These are phyloP conservation scores for Nannizziopsis arthrosporioides DNA, from an alignment of 2,329 filamentous ascomycete genomes.

Conservation along the genomic window DNA sequence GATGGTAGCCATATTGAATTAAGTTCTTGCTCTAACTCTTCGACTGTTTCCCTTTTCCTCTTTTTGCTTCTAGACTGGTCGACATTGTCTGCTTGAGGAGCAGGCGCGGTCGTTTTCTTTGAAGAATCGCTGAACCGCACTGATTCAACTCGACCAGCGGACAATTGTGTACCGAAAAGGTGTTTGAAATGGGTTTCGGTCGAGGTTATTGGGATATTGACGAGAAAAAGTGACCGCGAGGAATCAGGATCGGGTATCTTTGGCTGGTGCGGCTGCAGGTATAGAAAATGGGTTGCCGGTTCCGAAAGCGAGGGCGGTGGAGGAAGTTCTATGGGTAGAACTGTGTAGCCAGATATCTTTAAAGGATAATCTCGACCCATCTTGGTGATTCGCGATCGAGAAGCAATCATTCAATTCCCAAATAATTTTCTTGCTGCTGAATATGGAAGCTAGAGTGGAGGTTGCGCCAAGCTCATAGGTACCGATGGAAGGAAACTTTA, in stretches of 20 bases:
- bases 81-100: constrained; percentile 15
- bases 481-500: constrained; percentile 2
- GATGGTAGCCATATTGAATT: constrained; percentile 53
- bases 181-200: constrained; percentile 65
- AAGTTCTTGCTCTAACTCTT: constrained; percentile 44
- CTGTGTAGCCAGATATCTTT: constrained; percentile 49
- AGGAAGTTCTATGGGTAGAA: constrained; percentile 58
- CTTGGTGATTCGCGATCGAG: neutral
- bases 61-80: constrained; percentile 34
- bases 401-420: neutral
- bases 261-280: constrained; percentile 72
- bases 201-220: constrained; percentile 76
- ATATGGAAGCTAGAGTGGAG: neutral
- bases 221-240: constrained; percentile 72
- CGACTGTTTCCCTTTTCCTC: constrained; percentile 41
- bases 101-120: constrained; percentile 27
- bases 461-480: neutral
- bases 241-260: constrained; percentile 63
- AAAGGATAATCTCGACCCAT: constrained; percentile 8
- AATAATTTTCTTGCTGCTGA: neutral
- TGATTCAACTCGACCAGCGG: constrained; percentile 64
- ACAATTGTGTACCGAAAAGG: constrained; percentile 62
- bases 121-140: constrained; percentile 56
- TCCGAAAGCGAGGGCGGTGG: constrained; percentile 50
- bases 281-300: constrained; percentile 65